Evolutionary conservation across 331 rosid species (phyloP).

Genomic region (Spiraea crenata): DNA sequence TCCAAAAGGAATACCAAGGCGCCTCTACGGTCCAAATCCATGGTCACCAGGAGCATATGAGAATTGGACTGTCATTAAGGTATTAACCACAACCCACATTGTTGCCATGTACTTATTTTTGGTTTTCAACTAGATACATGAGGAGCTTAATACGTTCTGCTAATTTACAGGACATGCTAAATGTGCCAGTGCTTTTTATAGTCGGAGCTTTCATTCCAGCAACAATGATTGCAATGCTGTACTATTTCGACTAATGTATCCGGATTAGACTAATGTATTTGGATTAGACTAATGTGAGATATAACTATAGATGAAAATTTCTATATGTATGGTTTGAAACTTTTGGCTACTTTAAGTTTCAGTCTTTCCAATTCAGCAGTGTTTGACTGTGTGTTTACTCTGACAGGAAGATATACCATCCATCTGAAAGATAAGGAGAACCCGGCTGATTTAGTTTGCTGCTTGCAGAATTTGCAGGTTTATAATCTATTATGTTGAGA

Average conservation of each 20-base stretch:
- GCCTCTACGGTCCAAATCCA: slow-evolving; percentile 81
- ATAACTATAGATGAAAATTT: too few relatives aligned
- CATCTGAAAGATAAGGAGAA: too few relatives aligned
- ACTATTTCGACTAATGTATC: slow-evolving; percentile 85
- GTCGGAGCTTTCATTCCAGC: slow-evolving; percentile 79
- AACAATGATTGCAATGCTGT: slow-evolving; percentile 77
- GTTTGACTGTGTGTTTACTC: too few relatives aligned
- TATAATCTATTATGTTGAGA: too few relatives aligned
- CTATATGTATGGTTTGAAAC: too few relatives aligned
- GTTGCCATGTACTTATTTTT: slow-evolving; percentile 2
- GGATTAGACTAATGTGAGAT: too few relatives aligned
- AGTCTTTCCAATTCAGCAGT: too few relatives aligned
- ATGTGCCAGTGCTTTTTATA: slow-evolving; percentile 67
- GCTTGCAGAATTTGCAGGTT: too few relatives aligned
- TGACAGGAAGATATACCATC: too few relatives aligned
- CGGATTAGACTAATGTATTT: too few relatives aligned
- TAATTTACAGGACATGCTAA: slow-evolving; percentile 62
- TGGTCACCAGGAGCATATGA: slow-evolving; percentile 75
- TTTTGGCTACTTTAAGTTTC: too few relatives aligned
- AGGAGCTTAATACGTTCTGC: slow-evolving; percentile 16
- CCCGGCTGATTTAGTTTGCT: too few relatives aligned
- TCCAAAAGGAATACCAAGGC: slow-evolving; percentile 73
- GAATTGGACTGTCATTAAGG: slow-evolving; percentile 77
- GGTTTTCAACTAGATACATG: slow-evolving; percentile 8
- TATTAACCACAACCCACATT: slow-evolving; percentile 22